Evolutionary conservation across 345 rosid genomes (phyloP).

Genomic region (Populus ilicifolia): DNA sequence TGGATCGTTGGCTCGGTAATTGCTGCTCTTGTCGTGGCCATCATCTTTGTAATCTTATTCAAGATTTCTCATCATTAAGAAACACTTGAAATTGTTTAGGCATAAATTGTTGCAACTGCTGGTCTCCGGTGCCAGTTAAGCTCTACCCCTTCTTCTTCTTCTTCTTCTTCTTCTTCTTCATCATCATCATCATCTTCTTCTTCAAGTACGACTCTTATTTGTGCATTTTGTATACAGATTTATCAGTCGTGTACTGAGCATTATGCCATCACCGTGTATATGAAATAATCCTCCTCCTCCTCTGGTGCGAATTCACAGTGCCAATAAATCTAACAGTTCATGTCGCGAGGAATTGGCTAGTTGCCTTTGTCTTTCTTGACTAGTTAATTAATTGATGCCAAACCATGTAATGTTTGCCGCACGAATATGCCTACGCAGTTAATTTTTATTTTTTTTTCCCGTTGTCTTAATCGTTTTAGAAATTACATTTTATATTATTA

Average conservation of each 20-base stretch:
- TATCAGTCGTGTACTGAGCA: neutral
- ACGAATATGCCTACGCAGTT: too few species aligned
- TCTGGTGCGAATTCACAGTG: too few species aligned
- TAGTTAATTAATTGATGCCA: too few species aligned
- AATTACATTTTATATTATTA: too few species aligned
- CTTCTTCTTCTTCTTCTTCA: neutral
- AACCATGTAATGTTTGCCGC: too few species aligned
- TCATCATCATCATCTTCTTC: neutral
- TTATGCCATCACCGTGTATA: neutral
- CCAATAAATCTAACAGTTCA: too few species aligned
- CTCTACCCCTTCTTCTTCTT: neutral
- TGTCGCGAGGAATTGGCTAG: too few species aligned
- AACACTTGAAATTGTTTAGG: constrained; percentile 3
- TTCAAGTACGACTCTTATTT: neutral
- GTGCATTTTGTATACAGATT: constrained; percentile 23
- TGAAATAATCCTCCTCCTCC: neutral
- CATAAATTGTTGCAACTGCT: neutral
- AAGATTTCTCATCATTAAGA: constrained; percentile 31
- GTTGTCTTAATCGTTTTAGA: too few species aligned
- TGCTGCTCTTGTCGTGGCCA: constrained; percentile 27
- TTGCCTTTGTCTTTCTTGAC: too few species aligned
- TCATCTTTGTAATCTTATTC: constrained; percentile 23
- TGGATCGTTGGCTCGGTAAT: constrained; percentile 28
- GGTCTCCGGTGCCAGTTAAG: neutral
- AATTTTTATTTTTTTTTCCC: too few species aligned